These are phyloP conservation scores for Pinus albicaulis DNA, from an alignment of 75 land plant genomes.

Conservation along the genomic window DNA sequence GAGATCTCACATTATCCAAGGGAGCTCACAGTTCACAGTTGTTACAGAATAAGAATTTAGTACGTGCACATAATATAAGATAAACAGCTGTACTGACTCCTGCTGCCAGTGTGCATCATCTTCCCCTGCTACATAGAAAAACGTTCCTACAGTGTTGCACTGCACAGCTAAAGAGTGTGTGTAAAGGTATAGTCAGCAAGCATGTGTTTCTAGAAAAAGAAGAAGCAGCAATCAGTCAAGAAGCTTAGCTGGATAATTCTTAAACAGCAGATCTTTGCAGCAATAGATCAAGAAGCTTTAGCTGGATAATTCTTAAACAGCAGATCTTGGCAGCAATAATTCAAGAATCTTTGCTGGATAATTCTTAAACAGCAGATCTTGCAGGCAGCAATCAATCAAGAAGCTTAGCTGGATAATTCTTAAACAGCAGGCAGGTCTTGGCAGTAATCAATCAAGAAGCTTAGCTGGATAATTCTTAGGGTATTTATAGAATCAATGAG, in stretches of 20 bases:
- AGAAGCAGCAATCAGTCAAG: neutral
- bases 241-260: neutral
- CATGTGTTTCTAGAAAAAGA: neutral
- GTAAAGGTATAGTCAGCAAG: neutral
- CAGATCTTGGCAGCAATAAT: neutral
- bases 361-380: neutral
- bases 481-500: neutral
- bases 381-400: neutral
- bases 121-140: constrained; percentile 1
- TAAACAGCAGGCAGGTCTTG: neutral
- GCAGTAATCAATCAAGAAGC: neutral
- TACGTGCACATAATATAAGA: neutral
- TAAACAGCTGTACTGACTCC: neutral
- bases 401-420: neutral
- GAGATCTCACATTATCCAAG: neutral
- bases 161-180: too few relatives aligned
- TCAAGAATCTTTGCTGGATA: neutral
- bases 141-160: neutral
- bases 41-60: neutral
- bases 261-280: neutral
- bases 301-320: neutral
- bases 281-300: neutral
- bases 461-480: neutral
- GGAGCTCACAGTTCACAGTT: neutral
- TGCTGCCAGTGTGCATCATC: neutral